Conservation (phyloP, 1,284 basidiomycete genomes). For the Apiotrichum montevideense region DNA sequence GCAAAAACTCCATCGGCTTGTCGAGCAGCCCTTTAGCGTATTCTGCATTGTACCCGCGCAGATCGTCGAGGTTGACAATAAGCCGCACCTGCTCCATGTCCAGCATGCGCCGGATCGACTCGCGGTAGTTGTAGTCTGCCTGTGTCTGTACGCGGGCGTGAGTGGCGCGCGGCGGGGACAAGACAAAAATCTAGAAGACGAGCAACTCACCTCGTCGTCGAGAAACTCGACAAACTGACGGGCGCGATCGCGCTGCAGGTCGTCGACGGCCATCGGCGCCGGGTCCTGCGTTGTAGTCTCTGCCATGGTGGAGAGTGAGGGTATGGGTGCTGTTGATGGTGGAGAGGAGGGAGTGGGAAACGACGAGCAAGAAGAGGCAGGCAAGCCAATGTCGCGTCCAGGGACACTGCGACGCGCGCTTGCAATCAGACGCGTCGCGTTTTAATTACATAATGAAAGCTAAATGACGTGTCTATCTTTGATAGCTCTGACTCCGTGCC, state of each 20-base stretch:
- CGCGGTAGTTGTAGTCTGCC: constrained; percentile 65
- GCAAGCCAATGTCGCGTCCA: no score
- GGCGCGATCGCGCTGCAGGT: constrained; percentile 65
- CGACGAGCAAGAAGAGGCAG: no score
- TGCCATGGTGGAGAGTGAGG: constrained; percentile 25
- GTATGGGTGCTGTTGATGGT: not conserved
- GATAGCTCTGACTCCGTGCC: not conserved
- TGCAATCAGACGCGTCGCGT: not conserved
- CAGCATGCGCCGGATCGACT: constrained; percentile 79
- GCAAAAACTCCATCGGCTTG: constrained; percentile 81
- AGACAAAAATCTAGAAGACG: not conserved
- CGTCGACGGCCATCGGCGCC: constrained; percentile 52
- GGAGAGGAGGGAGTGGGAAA: no score
- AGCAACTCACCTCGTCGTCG: constrained; percentile 58
- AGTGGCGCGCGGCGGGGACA: no score
- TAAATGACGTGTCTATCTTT: not conserved
- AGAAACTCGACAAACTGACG: constrained; percentile 84
- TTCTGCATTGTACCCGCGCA: constrained; percentile 86
- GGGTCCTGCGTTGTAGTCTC: constrained; percentile 34
- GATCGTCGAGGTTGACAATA: constrained; percentile 92
- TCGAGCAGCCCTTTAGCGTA: constrained; percentile 67
- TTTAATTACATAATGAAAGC: not conserved
- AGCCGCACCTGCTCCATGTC: constrained; percentile 78
- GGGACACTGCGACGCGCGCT: no score
- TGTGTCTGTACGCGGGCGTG: constrained; percentile 24